Percentiles rank a stretch among this genome's conserved stretches.
Evolutionary conservation across 2,329 filamentous ascomycete genomes (phyloP).

Genomic region (Metarhizium guizhouense): DNA sequence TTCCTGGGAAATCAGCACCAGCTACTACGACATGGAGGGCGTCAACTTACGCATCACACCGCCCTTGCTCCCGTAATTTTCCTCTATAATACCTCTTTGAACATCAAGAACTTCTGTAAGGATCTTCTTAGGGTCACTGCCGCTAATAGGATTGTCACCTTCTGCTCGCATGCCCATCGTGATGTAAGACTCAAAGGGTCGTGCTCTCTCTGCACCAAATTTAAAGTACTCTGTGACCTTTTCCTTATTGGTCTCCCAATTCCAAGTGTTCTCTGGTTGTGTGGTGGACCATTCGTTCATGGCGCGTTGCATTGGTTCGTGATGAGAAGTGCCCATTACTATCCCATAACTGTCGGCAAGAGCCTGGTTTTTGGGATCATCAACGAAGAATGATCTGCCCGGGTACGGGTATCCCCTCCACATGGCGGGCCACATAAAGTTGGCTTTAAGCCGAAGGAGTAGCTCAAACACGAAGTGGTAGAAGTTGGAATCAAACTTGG

Average conservation of each 20-base stretch:
- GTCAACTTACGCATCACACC: slow-evolving; percentile 27
- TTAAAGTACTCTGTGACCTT: slow-evolving; percentile 49
- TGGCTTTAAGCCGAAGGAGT: slow-evolving; percentile 47
- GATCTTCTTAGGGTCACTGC: slow-evolving; percentile 40
- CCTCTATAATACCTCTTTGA: slow-evolving; percentile 43
- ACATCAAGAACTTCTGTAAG: slow-evolving; percentile 45
- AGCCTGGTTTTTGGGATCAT: slow-evolving; percentile 48
- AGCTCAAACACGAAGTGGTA: slow-evolving; percentile 57
- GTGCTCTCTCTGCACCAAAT: slow-evolving; percentile 44
- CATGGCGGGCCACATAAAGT: slow-evolving; percentile 61
- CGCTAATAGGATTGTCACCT: slow-evolving; percentile 42
- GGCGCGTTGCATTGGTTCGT: slow-evolving; percentile 55
- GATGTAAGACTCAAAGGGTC: slow-evolving; percentile 49
- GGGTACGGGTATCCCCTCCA: slow-evolving; percentile 44
- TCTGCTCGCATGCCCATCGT: slow-evolving; percentile 53
- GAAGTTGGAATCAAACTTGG: slow-evolving; percentile 45
- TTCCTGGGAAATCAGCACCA: slow-evolving; percentile 9
- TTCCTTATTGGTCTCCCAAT: slow-evolving; percentile 46
- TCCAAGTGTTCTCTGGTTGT: slow-evolving; percentile 42
- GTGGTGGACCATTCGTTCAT: slow-evolving; percentile 37
- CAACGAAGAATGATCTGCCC: slow-evolving; percentile 50
- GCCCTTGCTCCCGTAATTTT: slow-evolving; percentile 37
- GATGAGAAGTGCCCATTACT: slow-evolving; percentile 55
- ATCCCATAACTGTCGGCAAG: slow-evolving; percentile 55
- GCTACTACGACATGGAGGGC: background rate